These are phyloP conservation scores for Cladophialophora chaetospira DNA, from an alignment of 2,329 filamentous ascomycete species.

Conservation along the genomic window DNA sequence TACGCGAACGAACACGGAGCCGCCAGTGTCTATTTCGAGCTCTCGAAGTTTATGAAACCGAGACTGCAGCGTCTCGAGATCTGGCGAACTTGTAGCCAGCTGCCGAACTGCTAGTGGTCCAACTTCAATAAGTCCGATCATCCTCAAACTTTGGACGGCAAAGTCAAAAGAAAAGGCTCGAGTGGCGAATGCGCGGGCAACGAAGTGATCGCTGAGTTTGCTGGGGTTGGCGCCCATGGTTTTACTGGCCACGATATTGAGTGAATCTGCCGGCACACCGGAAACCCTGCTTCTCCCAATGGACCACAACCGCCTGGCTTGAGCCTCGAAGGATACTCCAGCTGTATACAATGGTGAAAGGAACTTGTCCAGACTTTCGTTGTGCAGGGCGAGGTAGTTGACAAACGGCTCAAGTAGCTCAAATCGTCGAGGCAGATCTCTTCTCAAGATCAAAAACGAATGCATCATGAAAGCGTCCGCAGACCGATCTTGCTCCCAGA, in stretches of 20 bases:
- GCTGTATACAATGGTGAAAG: constrained; percentile 28
- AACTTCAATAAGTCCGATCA: constrained; percentile 70
- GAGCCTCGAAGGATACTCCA: constrained; percentile 32
- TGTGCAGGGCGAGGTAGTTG: constrained; percentile 41
- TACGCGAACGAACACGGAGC: constrained; percentile 66
- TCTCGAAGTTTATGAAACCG: constrained; percentile 64
- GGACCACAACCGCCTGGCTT: constrained; percentile 23
- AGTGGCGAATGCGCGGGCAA: constrained; percentile 80
- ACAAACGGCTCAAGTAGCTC: constrained; percentile 46
- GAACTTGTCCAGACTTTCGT: constrained; percentile 22
- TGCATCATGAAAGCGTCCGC: constrained; percentile 51
- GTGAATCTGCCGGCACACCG: constrained; percentile 35
- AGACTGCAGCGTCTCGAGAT: constrained; percentile 56
- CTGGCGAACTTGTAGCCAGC: constrained; percentile 67
- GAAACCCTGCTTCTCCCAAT: constrained; percentile 18
- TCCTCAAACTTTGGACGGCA: constrained; percentile 68
- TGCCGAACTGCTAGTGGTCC: constrained; percentile 77
- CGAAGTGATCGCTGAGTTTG: constrained; percentile 66
- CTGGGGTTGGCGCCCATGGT: constrained; percentile 39
- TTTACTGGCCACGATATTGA: constrained; percentile 28
- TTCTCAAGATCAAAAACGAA: constrained; percentile 42
- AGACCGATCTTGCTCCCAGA: constrained; percentile 43
- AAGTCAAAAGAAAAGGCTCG: constrained; percentile 72
- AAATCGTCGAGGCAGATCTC: constrained; percentile 46
- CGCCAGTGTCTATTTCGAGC: constrained; percentile 63